Percentiles rank a stretch among this genome's conserved stretches.
phyloP scores from a whole-genome alignment of 495 filamentous ascomycete species.

The Staphylotrichum tortipilum region DNA sequence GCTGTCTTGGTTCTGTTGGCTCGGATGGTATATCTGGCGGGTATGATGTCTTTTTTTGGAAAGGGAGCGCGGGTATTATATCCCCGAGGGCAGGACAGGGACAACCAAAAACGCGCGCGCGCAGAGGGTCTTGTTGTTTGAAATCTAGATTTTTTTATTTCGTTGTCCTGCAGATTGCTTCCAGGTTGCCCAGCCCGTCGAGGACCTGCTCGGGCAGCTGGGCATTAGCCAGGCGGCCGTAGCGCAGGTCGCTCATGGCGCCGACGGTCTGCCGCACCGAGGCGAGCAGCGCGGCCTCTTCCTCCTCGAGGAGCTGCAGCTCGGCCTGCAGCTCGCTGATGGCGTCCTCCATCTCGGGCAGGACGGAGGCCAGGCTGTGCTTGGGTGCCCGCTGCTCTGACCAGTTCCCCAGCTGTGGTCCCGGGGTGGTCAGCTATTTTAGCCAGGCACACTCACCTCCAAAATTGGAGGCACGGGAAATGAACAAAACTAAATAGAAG shows the following conservation, averaged over 20 bases:
- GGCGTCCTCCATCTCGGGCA: constrained; percentile 60
- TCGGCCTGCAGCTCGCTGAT: constrained; percentile 57
- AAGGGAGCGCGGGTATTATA: not conserved
- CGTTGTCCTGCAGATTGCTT: constrained; percentile 51
- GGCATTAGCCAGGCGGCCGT: constrained; percentile 61
- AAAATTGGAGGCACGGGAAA: too few species aligned
- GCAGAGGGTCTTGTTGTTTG: too few species aligned
- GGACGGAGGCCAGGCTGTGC: constrained; percentile 56
- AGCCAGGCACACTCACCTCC: too few species aligned
- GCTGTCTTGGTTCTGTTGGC: not conserved
- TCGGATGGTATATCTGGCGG: not conserved
- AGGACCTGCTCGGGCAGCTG: constrained; percentile 52
- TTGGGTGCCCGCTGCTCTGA: constrained; percentile 32
- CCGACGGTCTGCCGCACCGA: constrained; percentile 56
- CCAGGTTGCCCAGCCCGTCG: constrained; percentile 53
- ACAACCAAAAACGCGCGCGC: too few species aligned
- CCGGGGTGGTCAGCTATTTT: constrained; percentile 28
- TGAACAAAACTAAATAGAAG: too few species aligned
- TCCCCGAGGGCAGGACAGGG: not conserved
- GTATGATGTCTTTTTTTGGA: too few species aligned
- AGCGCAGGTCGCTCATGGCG: constrained; percentile 72
- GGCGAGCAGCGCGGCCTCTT: constrained; percentile 51
- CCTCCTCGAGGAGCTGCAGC: constrained; percentile 51
- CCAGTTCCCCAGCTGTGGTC: constrained; percentile 57
- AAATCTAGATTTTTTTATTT: constrained; percentile 27